Evolutionary conservation across 148 eudicot genomes (phyloP).

Genomic region (Tetragonia tetragonoides): DNA sequence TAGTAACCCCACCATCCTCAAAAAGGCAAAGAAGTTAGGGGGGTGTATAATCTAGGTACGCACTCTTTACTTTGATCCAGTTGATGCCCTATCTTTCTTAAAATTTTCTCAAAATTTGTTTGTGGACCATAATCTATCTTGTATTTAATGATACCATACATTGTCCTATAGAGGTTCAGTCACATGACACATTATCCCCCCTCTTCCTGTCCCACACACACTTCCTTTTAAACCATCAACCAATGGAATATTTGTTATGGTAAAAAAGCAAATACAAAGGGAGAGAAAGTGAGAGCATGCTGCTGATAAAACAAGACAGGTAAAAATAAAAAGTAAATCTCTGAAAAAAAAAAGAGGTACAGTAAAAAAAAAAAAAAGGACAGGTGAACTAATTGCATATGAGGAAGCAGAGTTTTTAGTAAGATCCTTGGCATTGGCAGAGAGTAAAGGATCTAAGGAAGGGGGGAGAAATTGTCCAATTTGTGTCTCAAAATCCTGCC

Average conservation of each 20-base stretch:
- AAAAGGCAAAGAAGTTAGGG: background rate
- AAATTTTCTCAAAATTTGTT: background rate
- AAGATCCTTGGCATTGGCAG: background rate
- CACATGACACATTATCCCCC: conserved; percentile 11
- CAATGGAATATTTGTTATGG: background rate
- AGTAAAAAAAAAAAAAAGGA: background rate
- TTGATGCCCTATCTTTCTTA: conserved; percentile 11
- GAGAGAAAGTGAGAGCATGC: too few species aligned
- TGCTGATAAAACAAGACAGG: background rate
- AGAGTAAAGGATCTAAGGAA: too few species aligned
- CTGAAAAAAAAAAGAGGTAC: background rate
- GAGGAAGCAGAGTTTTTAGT: background rate
- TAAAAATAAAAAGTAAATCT: background rate
- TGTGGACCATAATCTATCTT: background rate
- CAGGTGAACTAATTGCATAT: background rate
- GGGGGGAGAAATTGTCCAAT: too few species aligned
- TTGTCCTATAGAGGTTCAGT: conserved; percentile 11
- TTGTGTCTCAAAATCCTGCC: too few species aligned
- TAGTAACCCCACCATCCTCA: conserved; percentile 11
- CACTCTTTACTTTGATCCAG: conserved; percentile 10
- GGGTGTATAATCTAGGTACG: conserved; percentile 16
- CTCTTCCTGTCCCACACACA: background rate
- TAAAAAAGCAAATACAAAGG: background rate
- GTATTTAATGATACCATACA: background rate
- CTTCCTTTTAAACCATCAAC: background rate